Percentiles rank a stretch among this genome's conserved stretches.
Conservation (phyloP, 192 early-diverging fungal genomes). For the Glomus cerebriforme region DNA sequence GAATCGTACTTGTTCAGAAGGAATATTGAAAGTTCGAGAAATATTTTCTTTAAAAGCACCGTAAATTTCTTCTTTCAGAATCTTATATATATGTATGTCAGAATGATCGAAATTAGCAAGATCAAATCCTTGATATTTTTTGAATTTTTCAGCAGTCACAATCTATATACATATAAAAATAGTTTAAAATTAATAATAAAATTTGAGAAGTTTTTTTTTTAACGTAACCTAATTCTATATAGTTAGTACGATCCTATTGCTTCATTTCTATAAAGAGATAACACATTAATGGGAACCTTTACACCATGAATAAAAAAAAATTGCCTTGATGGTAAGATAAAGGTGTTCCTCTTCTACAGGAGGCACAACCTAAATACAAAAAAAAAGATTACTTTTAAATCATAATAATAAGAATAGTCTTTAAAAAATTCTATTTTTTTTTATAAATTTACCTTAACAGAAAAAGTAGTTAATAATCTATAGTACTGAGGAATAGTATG, state of each 20-base stretch:
- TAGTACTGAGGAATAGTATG: too few species aligned
- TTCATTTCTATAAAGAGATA: not conserved
- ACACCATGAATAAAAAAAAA: not conserved
- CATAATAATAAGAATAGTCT: too few species aligned
- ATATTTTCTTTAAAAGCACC: slow-evolving; percentile 56
- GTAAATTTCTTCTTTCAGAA: slow-evolving; percentile 59
- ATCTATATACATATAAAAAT: slow-evolving; percentile 41
- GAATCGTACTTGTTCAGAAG: slow-evolving; percentile 64
- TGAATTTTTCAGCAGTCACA: slow-evolving; percentile 68
- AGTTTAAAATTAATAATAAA: slow-evolving; percentile 15
- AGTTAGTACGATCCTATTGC: not conserved
- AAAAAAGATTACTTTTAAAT: too few species aligned
- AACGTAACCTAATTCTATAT: slow-evolving; percentile 49
- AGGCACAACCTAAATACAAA: too few species aligned
- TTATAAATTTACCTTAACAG: too few species aligned
- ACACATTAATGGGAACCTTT: too few species aligned
- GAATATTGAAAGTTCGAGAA: slow-evolving; percentile 46
- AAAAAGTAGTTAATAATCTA: too few species aligned
- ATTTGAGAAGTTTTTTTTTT: slow-evolving; percentile 52
- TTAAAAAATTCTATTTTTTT: too few species aligned
- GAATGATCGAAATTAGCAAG: slow-evolving; percentile 64
- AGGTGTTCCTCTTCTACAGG: too few species aligned
- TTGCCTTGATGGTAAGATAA: slow-evolving; percentile 61
- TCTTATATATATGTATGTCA: slow-evolving; percentile 36
- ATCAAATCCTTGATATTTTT: slow-evolving; percentile 82